Base-by-base conservation (phyloP, 192 early-diverging fungal species). In the Endogone sp. region DNA sequence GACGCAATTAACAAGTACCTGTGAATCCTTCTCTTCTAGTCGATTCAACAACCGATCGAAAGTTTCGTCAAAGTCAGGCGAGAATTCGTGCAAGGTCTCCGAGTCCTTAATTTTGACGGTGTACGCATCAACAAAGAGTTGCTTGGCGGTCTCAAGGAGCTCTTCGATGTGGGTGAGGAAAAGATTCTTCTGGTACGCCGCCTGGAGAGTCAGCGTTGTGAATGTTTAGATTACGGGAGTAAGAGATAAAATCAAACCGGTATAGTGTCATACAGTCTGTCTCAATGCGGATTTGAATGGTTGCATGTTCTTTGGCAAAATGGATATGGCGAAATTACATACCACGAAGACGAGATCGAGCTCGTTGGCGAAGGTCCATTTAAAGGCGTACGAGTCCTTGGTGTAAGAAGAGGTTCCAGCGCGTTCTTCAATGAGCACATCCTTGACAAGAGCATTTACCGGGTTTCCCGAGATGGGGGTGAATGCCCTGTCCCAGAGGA, bases 181-280 rank as follows among this genome's bases (percentile, higher is more conserved):
- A 6, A 95, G 86, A 1, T 92, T 89, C 79, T 94, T 95, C 66
- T 93, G 92, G 71, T 94, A 95, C 4, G 91, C 94, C 25, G 89
- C 90, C 89, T 91, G 67, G 10, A 67, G 23, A 56, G 2, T 62
- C 10, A 61, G 29, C 59, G n/a, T 29, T 20, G 44, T 24, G n/a
- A 66, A 29, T 28, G 44, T 13, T 3, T 16, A 21, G 3, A 13
- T 4, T 29, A 3, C 8, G 4, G 21, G 9, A 59, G 28, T 27
- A 13, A 32, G 8, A 16, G 13, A 72, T n/a, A 30, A 25, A 49
- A 64, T 4, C 57, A 31, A 31, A 26, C n/a, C 62, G 13, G 6
- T 11, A 60, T 16, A 67, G 26, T 30, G 27, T 29, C 27, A 22
- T 30, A 26, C 13, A 26, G 21, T 10, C 27, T n/a, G n/a, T n/a